Percentiles rank a stretch among this genome's conserved stretches.
phyloP scores from a whole-genome alignment of 805 yeast species.

The Saccharomycopsis synnaedendra region DNA sequence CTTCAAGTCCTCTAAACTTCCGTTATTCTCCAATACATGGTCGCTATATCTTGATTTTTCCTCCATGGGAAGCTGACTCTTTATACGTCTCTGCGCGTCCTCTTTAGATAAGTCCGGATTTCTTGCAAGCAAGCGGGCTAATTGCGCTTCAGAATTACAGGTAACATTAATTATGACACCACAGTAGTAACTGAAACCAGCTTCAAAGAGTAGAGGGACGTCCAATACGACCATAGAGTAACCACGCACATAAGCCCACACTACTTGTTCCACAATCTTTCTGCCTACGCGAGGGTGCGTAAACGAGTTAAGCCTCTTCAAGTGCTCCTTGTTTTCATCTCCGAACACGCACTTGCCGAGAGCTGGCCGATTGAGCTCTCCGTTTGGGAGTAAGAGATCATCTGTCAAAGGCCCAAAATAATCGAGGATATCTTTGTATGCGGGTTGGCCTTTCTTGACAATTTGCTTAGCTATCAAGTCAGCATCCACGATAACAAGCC shows the following conservation, averaged over 20 bases:
- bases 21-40: slow-evolving; percentile 52
- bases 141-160: slow-evolving; percentile 36
- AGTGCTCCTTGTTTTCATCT: slow-evolving; percentile 40
- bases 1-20: slow-evolving; percentile 29
- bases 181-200: slow-evolving; percentile 58
- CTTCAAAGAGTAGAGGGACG: slow-evolving; percentile 83
- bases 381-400: slow-evolving; percentile 28
- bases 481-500: slow-evolving; percentile 69
- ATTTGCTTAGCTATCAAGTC: slow-evolving; percentile 81
- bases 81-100: slow-evolving; percentile 65
- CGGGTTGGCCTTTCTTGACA: slow-evolving; percentile 68
- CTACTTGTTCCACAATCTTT: slow-evolving; percentile 32
- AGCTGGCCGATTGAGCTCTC: slow-evolving; percentile 53
- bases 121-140: slow-evolving; percentile 50
- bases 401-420: slow-evolving; percentile 32
- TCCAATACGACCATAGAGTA: slow-evolving; percentile 62
- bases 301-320: slow-evolving; percentile 53
- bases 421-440: slow-evolving; percentile 52
- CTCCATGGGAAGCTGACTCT: slow-evolving; percentile 60
- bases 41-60: slow-evolving; percentile 53
- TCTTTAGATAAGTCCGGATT: slow-evolving; percentile 53
- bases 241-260: slow-evolving; percentile 47
- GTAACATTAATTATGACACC: slow-evolving; percentile 60
- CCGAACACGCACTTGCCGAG: slow-evolving; percentile 69
- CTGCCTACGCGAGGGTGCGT: slow-evolving; percentile 77